Base-by-base conservation (phyloP, 768 basidiomycete species). In the Collybia sp. region DNA sequence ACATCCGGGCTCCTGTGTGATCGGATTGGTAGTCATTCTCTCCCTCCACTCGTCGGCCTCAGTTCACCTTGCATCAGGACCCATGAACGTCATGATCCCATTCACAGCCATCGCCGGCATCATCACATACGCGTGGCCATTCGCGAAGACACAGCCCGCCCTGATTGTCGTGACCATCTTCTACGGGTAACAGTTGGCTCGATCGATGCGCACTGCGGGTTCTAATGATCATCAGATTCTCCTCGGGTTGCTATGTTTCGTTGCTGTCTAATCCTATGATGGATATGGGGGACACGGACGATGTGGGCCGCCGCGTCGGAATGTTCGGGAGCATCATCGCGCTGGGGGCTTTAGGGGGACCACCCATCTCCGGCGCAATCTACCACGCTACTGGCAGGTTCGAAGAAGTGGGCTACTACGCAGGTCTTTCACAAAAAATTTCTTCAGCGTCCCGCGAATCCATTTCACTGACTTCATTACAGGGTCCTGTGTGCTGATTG, bases 331-430 rank as follows among this genome's bases (percentile, higher is more conserved):
- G 74, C 25, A 69, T 84, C 42, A 47, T 79, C 18, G 72, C 85
- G 0, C 33, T 87, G 13, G 84, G 83, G 8, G 82, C 82, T 0
- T 66, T 88, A 2, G 72, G 71, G 0, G 87, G 87, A 0, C 83
- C 85, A 2, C 87, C 87, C 0, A 83, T 88, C 48, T 85, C 84
- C 6, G 87, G 87, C 1, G 81, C 81, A 0, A 85, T 89, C 52
- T 72, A 74, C 43, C 58, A 58, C 0, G 67, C 72, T 0, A 76
- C 80, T 1, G 75, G 72, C 2, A 70, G 71, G 0, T 90, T 77
- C 53, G 64, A 70, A 34, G 67, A 54, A 2, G 79, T 81, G 8
- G 82, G 82, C 1, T 67, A 66, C 43, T 85, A 75, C 53, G 82
- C 80, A 34, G 79, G 78, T 72, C 13, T 10, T 3, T n/a, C 10